phyloP scores from a whole-genome alignment of 495 filamentous ascomycete species.

The Xanthoparmelia taractica region DNA sequence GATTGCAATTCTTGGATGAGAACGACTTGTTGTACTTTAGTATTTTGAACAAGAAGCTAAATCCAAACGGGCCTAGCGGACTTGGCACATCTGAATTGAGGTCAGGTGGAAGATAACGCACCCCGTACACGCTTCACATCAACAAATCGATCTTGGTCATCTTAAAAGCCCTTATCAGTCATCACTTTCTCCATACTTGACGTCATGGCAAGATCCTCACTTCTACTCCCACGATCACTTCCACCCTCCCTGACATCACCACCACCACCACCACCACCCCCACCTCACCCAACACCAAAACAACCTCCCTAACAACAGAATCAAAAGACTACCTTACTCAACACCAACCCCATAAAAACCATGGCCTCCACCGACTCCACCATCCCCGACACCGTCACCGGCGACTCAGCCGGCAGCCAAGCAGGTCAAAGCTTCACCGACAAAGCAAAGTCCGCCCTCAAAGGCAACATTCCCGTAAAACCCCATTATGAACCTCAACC shows the following conservation, averaged over 20 bases:
- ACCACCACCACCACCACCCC: not conserved
- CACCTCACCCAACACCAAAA: not conserved
- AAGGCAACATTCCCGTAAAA: conserved; percentile 16
- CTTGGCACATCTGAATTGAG: no score
- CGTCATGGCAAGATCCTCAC: conserved; percentile 8
- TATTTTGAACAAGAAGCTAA: not conserved
- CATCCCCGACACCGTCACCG: conserved; percentile 8
- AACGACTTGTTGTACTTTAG: no score
- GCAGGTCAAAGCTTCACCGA: conserved; percentile 17
- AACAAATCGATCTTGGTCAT: not conserved
- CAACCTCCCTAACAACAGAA: not conserved
- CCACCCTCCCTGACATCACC: conserved; percentile 3
- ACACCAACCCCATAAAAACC: not conserved
- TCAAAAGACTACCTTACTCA: not conserved
- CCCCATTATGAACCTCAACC: not conserved
- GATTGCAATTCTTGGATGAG: no score
- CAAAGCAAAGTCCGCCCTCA: conserved; percentile 19
- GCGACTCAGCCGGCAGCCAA: conserved; percentile 15
- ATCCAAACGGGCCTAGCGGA: no score
- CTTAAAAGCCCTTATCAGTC: not conserved
- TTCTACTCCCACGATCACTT: not conserved
- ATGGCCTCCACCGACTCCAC: conserved; percentile 22
- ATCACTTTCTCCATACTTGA: conserved; percentile 4
- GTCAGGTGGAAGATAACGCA: not conserved
- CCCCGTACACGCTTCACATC: not conserved